Evolutionary conservation across 768 basidiomycete genomes (phyloP).

Genomic region (Podaxis rugospora): DNA sequence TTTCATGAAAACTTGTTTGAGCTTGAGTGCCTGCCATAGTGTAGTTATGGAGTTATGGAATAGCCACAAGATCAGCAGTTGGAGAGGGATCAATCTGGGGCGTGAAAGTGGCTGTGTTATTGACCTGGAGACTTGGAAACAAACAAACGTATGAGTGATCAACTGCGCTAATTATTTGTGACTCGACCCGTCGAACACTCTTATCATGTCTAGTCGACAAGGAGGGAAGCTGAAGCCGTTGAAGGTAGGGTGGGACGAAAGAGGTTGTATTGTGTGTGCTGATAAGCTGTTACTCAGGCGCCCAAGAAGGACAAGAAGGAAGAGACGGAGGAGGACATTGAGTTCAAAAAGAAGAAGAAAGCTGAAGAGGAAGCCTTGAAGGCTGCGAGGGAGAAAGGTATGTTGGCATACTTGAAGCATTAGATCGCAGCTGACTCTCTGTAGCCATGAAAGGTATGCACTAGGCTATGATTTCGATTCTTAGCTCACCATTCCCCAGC

Average conservation of each 20-base stretch:
- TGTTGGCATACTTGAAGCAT: constrained; percentile 7
- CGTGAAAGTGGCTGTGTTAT: constrained; percentile 3
- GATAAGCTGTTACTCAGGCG: constrained; percentile 39
- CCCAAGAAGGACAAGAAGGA: constrained; percentile 81
- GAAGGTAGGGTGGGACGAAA: constrained; percentile 46
- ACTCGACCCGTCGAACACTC: constrained; percentile 8
- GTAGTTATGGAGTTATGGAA: background rate
- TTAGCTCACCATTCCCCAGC: constrained; percentile 33
- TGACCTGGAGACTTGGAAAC: background rate
- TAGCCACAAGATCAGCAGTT: background rate
- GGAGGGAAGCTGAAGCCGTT: constrained; percentile 86
- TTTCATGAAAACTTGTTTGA: background rate
- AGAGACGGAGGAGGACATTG: constrained; percentile 63
- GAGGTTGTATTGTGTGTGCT: background rate
- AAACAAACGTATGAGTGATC: constrained; percentile 1
- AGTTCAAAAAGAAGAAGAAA: constrained; percentile 76
- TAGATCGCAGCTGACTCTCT: constrained; percentile 1
- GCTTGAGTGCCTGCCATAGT: background rate
- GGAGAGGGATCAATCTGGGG: background rate
- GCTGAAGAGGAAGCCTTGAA: constrained; percentile 70
- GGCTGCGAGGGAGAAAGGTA: constrained; percentile 70
- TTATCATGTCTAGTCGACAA: constrained; percentile 60
- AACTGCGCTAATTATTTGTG: background rate
- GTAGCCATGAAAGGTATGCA: constrained; percentile 53
- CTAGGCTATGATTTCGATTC: constrained; percentile 3